Evolutionary conservation across 2,329 filamentous ascomycete species (phyloP).

Genomic region (Colletotrichum australisinense): DNA sequence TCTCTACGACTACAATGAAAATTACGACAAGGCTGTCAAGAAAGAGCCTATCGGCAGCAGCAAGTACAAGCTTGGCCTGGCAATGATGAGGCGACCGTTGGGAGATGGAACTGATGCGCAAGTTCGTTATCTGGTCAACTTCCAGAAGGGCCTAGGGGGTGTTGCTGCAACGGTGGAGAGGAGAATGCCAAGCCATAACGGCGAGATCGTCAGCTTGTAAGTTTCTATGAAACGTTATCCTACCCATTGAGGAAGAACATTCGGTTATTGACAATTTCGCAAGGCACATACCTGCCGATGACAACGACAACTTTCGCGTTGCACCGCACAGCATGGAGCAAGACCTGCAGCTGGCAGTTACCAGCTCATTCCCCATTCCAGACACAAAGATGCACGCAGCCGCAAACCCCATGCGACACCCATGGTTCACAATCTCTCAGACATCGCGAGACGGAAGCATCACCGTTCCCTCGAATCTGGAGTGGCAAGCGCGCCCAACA

Average conservation of each 20-base stretch:
- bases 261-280: neutral
- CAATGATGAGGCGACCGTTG: constrained; percentile 27
- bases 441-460: neutral
- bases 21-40: constrained; percentile 22
- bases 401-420: constrained; percentile 3
- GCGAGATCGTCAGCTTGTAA: constrained; percentile 16
- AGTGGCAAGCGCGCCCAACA: constrained; percentile 25
- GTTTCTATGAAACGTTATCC: neutral
- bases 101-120: constrained; percentile 34
- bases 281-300: constrained; percentile 10
- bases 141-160: neutral
- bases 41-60: constrained; percentile 22
- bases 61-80: constrained; percentile 31
- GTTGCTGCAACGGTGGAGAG: neutral
- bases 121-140: constrained; percentile 32
- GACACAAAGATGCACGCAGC: neutral
- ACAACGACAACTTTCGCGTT: constrained; percentile 2
- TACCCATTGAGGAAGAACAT: neutral
- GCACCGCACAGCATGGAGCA: neutral
- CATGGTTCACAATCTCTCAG: constrained; percentile 22
- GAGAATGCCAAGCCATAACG: neutral
- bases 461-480: neutral
- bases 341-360: neutral
- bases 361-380: constrained; percentile 3
- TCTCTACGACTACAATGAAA: constrained; percentile 31